A percentile compares a stretch with the other conserved stretches of the same genome.
Evolutionary conservation across 2,329 filamentous ascomycete species (phyloP).

Genomic region (Epichloe sibirici): DNA sequence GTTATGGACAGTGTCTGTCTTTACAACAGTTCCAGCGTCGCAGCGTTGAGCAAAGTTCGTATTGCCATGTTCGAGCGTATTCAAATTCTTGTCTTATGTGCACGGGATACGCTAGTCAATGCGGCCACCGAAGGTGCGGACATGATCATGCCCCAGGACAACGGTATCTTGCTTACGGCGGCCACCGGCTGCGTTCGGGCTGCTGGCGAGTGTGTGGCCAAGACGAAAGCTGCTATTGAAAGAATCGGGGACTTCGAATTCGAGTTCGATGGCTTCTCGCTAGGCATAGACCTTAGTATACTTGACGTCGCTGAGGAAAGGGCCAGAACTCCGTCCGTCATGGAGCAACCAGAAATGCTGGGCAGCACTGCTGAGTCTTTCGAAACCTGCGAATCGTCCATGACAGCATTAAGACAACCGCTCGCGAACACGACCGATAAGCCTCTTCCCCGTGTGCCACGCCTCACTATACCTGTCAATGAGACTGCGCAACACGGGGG

Average conservation of each 20-base stretch:
- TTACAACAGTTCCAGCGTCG: conserved; percentile 57
- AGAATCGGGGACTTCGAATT: conserved; percentile 85
- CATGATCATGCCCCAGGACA: conserved; percentile 69
- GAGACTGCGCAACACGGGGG: conserved; percentile 15
- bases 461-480: conserved; percentile 31
- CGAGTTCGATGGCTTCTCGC: conserved; percentile 48
- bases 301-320: conserved; percentile 30
- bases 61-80: conserved; percentile 70
- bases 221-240: conserved; percentile 75
- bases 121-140: conserved; percentile 61
- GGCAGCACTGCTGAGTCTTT: conserved; percentile 29
- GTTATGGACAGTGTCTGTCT: conserved; percentile 75
- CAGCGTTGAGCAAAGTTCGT: conserved; percentile 55
- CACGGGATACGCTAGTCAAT: conserved; percentile 63
- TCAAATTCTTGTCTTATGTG: conserved; percentile 67
- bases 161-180: conserved; percentile 60
- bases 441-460: conserved; percentile 54
- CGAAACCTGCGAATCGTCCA: conserved; percentile 23
- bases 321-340: conserved; percentile 19
- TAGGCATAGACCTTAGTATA: conserved; percentile 44
- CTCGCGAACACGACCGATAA: conserved; percentile 44
- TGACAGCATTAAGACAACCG: conserved; percentile 21
- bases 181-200: conserved; percentile 82
- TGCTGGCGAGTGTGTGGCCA: conserved; percentile 82
- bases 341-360: conserved; percentile 23